Conservation (phyloP, 108 stramenopile species). For the Bacterosira constricta region DNA sequence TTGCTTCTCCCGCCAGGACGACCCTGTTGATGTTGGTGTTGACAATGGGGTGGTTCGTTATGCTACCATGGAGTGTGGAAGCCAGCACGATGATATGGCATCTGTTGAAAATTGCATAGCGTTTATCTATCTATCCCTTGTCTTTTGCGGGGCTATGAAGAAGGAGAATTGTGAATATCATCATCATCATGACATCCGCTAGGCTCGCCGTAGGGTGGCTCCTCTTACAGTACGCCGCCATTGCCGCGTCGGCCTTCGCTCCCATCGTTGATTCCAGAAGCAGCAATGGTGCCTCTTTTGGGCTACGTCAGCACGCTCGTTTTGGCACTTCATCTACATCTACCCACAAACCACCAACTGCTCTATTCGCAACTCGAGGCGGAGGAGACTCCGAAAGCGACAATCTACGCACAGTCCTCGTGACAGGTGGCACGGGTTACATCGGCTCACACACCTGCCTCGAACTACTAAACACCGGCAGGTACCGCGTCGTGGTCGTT, state of each 20-base stretch:
- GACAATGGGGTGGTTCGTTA: too few species aligned
- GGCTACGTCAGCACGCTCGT: background rate
- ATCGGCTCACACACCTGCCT: slow-evolving; percentile 98
- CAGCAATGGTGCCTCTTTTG: background rate
- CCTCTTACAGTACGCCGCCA: slow-evolving; percentile 11
- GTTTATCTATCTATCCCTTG: too few species aligned
- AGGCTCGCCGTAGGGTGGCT: slow-evolving; percentile 15
- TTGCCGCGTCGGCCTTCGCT: slow-evolving; percentile 21
- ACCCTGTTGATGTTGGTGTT: too few species aligned
- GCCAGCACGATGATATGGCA: too few species aligned
- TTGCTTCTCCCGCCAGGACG: too few species aligned
- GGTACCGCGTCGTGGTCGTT: slow-evolving; percentile 88
- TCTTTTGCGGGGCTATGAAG: too few species aligned
- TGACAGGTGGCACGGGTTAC: slow-evolving; percentile 98
- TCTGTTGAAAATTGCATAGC: too few species aligned
- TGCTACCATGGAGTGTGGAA: too few species aligned
- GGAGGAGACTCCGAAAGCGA: background rate
- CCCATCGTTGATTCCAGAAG: background rate
- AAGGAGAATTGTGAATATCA: background rate
- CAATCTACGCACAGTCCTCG: slow-evolving; percentile 80
- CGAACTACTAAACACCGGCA: slow-evolving; percentile 82
- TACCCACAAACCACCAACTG: background rate
- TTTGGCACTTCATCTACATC: background rate
- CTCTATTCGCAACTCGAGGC: slow-evolving; percentile 6
- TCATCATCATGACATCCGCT: background rate